Conservation (phyloP, 331 rosid genomes). For the Spiraea crenata region DNA sequence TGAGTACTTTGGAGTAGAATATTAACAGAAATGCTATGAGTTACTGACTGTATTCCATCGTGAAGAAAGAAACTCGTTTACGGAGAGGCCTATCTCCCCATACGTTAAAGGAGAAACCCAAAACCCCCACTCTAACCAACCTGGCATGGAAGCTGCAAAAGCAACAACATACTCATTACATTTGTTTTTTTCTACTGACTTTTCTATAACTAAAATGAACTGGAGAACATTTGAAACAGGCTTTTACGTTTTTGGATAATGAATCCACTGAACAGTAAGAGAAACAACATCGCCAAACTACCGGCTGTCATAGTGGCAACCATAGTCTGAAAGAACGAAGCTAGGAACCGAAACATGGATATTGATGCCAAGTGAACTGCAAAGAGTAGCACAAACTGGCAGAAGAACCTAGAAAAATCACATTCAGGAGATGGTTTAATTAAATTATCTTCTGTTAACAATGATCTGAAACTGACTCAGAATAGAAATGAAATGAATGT, state of each 20-base stretch:
- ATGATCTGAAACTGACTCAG: not conserved
- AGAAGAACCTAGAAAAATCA: slow-evolving; percentile 45
- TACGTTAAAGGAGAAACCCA: slow-evolving; percentile 67
- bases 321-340: slow-evolving; percentile 47
- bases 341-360: slow-evolving; percentile 62
- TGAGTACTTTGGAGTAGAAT: not conserved
- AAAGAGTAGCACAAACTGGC: slow-evolving; percentile 53
- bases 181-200: not conserved
- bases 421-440: not conserved
- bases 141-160: slow-evolving; percentile 60
- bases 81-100: slow-evolving; percentile 54
- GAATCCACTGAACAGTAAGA: slow-evolving; percentile 53
- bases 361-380: slow-evolving; percentile 44
- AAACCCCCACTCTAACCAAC: slow-evolving; percentile 63
- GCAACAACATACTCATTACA: slow-evolving; percentile 7
- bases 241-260: slow-evolving; percentile 44
- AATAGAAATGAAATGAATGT: not conserved
- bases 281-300: slow-evolving; percentile 25
- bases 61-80: slow-evolving; percentile 64
- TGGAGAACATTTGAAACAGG: not conserved
- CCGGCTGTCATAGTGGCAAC: slow-evolving; percentile 45
- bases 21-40: not conserved
- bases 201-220: not conserved
- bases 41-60: slow-evolving; percentile 55
- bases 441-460: not conserved